These are phyloP conservation scores for Actinomucor elegans DNA, from an alignment of 371 early-diverging fungal species.

Conservation along the genomic window DNA sequence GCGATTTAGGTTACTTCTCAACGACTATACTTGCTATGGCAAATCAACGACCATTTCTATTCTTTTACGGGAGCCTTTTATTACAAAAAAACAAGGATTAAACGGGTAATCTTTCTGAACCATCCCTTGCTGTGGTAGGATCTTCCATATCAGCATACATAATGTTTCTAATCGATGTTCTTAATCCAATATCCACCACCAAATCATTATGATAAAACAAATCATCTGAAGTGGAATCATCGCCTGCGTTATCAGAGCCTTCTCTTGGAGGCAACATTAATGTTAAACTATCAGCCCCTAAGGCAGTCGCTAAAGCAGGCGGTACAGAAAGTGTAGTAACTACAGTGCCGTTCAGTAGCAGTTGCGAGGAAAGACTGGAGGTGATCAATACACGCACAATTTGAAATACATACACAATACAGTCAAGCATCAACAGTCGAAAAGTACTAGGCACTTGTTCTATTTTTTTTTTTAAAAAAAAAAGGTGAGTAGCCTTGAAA, in stretches of 20 bases:
- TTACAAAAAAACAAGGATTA: no score
- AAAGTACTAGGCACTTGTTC: conserved; percentile 31
- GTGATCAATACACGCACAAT: conserved; percentile 37
- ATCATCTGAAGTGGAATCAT: conserved; percentile 18
- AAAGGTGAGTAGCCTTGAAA: not conserved
- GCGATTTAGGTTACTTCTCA: no score
- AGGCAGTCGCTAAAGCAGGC: conserved; percentile 25
- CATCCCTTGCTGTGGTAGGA: conserved; percentile 24
- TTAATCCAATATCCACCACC: conserved; percentile 38
- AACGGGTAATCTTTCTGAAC: conserved; percentile 37
- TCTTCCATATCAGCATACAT: conserved; percentile 36
- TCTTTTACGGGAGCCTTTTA: no score
- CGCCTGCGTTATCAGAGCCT: conserved; percentile 3
- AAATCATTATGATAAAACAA: conserved; percentile 37
- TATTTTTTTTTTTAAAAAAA: no score
- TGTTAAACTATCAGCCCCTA: conserved; percentile 34
- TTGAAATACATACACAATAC: conserved; percentile 35
- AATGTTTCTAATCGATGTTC: conserved; percentile 27
- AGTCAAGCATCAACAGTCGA: conserved; percentile 31
- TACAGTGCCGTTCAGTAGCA: conserved; percentile 25
- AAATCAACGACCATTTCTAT: no score
- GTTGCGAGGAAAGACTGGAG: conserved; percentile 39
- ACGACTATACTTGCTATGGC: no score
- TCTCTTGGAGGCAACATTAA: conserved; percentile 31
- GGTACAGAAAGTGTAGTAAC: conserved; percentile 27